Base-by-base conservation (phyloP, 805 yeast genomes). In the Ogataea trehalophila region DNA sequence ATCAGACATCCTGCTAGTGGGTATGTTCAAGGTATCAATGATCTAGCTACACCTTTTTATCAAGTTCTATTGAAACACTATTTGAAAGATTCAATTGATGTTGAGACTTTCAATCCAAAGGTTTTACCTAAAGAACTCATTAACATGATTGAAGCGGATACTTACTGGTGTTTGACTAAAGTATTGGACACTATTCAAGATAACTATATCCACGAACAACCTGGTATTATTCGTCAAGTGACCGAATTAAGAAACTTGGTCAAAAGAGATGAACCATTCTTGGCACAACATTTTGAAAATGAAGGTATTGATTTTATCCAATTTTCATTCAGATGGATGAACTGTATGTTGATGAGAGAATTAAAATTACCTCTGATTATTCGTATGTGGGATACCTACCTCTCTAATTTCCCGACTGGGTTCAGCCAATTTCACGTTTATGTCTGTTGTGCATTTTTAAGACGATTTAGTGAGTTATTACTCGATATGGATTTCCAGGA, bases 291-390 rank as follows among this genome's bases (percentile, higher is more conserved):
- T 68, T 78, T 94, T 53, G 82, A 83, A 50, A 60, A 66, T 1
- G 97, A 94, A 62, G 87, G 87, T 42, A 80, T 94, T n/a, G 96
- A 94, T 66, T 94, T 94, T 60, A 81, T 94, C 53, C 99, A 94
- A 67, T 94, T 94, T 66, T 81, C 97, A 18, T 94, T 94, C 70
- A 75, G 99, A 56, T 94, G 99, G 99, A 94, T 94, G 98, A 94
- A 94, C 68, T 94, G 99, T 70, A 71, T 94, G 59, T 71, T 94
- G 43, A 94, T 94, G 99, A 79, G 99, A 55, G 99, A 94, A 59
- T 74, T 94, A 40, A 80, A 84, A 38, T 81, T 94, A 59, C 71
- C 72, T 31, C 78, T 88, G 50, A 86, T 91, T 5, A 82, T 91
- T 20, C 75, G 99, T 47, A 92, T 94, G 96, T 94, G 99, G 98